Evolutionary conservation across 108 stramenopile genomes (phyloP), one percentile per base, ranked within the genome.

Genomic region (Skeletonema grethae): DNA sequence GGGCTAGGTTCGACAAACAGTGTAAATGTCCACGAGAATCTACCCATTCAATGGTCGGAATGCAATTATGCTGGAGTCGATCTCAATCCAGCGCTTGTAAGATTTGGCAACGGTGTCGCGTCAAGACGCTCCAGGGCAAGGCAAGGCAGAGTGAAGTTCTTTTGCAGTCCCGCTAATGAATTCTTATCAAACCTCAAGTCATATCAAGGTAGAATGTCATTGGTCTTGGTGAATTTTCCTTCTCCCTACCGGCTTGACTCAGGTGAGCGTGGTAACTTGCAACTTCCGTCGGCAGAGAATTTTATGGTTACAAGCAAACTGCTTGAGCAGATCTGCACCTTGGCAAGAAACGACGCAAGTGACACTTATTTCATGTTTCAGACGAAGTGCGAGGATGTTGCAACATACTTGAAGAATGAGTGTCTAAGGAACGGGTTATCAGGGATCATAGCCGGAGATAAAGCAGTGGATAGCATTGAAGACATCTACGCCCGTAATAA

Each of bases 351-450:
- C 8, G 69, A 70, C 35, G 57, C 22, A 39, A 38, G 12, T 46
- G 63, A 45, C n/a, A 38, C 38, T 18, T 41, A 55, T 57, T 62
- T 74, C 28, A 66, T 79, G 15, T 75, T 79, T 45, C 78, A 79
- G 41, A 75, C 78, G 38, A 79, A 79, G 35, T 79, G 78, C 46
- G 73, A 79, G 41, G 78, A 79, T 70, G 78, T 79, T 5, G 73
- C 78, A 25, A 59, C 74, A 13, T 43, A 69, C 36, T 38, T 74
- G 32, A 74, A 57, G 57, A 70, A 79, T 41, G 43, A 62, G 25
- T 62, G 67, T 30, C 25, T 62, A 4, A 6, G 62, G 35, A 30
- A 13, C 74, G 67, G 73, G 36, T 55, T 62, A 35, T 10, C 16
- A 46, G 41, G 22, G 20, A 63, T 24, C 28, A 64, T 60, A 5